Evolutionary conservation across 768 basidiomycete genomes (phyloP).

Genomic region (Trametes meyenii): DNA sequence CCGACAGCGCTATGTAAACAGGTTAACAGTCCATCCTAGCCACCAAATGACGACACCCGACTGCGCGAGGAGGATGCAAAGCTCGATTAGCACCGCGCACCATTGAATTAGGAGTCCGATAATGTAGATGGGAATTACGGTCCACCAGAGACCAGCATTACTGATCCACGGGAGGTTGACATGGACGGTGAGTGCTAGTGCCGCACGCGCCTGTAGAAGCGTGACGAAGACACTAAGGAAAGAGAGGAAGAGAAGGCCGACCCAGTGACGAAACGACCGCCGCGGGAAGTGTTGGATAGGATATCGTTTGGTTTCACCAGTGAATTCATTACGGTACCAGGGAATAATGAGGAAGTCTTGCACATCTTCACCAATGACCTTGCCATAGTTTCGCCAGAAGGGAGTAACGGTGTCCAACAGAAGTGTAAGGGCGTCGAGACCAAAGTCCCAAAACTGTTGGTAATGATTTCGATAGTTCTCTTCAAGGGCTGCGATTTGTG

Average conservation of each 20-base stretch:
- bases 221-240: conserved; percentile 49
- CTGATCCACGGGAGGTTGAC: conserved; percentile 61
- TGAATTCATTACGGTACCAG: conserved; percentile 82
- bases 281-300: conserved; percentile 57
- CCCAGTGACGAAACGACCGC: conserved; percentile 71
- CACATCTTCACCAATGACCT: conserved; percentile 78
- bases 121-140: conserved; percentile 64
- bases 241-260: conserved; percentile 58
- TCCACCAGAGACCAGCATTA: conserved; percentile 64
- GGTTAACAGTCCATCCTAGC: conserved; percentile 68
- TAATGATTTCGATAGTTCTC: conserved; percentile 82
- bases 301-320: conserved; percentile 73
- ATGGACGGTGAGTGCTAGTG: conserved; percentile 54
- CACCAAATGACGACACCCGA: conserved; percentile 69
- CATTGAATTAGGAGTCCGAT: conserved; percentile 67
- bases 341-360: conserved; percentile 83
- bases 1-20: conserved; percentile 42
- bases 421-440: conserved; percentile 76
- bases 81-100: conserved; percentile 64
- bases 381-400: conserved; percentile 81
- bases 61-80: conserved; percentile 58
- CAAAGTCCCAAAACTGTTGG: conserved; percentile 81
- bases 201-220: conserved; percentile 60
- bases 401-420: conserved; percentile 77
- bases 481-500: conserved; percentile 68